Conservation (phyloP, 805 yeast species). For the Metschnikowia rubicola region DNA sequence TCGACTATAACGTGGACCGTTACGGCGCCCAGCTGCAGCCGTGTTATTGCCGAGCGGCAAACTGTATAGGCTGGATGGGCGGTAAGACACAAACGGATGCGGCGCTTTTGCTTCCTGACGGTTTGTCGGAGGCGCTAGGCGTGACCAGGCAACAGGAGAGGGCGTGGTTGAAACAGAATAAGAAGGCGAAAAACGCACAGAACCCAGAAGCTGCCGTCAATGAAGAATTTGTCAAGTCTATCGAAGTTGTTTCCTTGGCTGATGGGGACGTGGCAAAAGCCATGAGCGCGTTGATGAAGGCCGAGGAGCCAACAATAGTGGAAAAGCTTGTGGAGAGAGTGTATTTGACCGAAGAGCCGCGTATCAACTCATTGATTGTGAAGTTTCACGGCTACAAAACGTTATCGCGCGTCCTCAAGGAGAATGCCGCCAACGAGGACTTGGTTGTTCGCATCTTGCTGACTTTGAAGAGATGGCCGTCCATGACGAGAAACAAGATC, state of each 20-base stretch:
- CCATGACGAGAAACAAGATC: constrained; percentile 73
- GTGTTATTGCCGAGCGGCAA: constrained; percentile 90
- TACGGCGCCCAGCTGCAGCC: constrained; percentile 94
- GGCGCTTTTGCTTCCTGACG: constrained; percentile 77
- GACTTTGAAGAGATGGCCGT: constrained; percentile 51
- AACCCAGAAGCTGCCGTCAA: constrained; percentile 57
- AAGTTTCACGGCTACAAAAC: constrained; percentile 86
- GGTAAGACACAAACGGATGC: constrained; percentile 97
- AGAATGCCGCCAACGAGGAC: constrained; percentile 29
- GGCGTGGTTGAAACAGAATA: constrained; percentile 60
- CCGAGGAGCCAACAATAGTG: constrained; percentile 63
- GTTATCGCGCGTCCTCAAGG: constrained; percentile 56
- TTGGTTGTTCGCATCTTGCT: constrained; percentile 49
- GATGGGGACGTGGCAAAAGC: constrained; percentile 69
- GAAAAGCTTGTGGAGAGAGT: constrained; percentile 67
- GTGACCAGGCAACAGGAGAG: constrained; percentile 65
- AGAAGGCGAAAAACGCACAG: constrained; percentile 46
- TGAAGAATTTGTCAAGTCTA: constrained; percentile 58
- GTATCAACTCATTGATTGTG: constrained; percentile 57
- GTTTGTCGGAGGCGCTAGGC: constrained; percentile 82
- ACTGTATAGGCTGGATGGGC: constrained; percentile 91
- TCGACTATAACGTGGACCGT: constrained; percentile 91
- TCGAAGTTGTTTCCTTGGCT: constrained; percentile 50
- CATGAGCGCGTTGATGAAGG: constrained; percentile 77
- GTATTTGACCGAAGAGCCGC: constrained; percentile 47